Conservation (phyloP, 106 monocot genomes). For the Dendrobium chrysotoxum region DNA sequence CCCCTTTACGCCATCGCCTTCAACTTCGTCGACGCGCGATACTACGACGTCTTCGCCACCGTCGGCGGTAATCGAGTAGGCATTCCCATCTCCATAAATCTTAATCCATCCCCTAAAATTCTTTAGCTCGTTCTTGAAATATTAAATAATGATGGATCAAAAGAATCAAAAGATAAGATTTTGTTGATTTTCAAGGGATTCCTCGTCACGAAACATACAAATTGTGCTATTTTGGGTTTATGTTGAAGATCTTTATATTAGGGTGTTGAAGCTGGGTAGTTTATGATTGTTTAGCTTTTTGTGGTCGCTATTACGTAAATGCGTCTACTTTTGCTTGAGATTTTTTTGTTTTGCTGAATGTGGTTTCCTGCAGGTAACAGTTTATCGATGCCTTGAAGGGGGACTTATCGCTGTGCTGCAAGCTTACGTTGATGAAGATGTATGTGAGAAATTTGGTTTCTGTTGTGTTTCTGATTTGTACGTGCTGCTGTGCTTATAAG, state of each 20-base stretch:
- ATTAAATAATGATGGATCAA: background rate
- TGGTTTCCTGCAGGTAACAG: constrained; percentile 51
- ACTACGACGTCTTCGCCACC: constrained; percentile 94
- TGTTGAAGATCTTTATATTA: too few species aligned
- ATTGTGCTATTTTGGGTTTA: background rate
- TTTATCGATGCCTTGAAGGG: constrained; percentile 83
- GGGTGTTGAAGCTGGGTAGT: background rate
- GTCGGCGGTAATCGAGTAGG: constrained; percentile 83
- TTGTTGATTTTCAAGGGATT: background rate
- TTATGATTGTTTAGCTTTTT: background rate
- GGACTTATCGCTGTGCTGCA: constrained; percentile 73
- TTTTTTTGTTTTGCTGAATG: background rate
- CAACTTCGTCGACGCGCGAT: constrained; percentile 93
- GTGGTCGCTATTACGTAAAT: too few species aligned
- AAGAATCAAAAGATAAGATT: background rate
- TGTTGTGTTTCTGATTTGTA: background rate
- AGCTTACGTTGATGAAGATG: constrained; percentile 93
- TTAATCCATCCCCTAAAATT: background rate
- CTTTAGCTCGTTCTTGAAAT: background rate
- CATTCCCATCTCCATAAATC: constrained; percentile 5
- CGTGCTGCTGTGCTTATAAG: background rate
- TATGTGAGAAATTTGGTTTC: constrained; percentile 19
- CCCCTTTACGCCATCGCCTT: constrained; percentile 97
- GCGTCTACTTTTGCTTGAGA: too few species aligned
- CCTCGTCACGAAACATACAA: background rate